These are phyloP conservation scores for Mycena vitilis DNA, from an alignment of 768 basidiomycete genomes.

Conservation along the genomic window DNA sequence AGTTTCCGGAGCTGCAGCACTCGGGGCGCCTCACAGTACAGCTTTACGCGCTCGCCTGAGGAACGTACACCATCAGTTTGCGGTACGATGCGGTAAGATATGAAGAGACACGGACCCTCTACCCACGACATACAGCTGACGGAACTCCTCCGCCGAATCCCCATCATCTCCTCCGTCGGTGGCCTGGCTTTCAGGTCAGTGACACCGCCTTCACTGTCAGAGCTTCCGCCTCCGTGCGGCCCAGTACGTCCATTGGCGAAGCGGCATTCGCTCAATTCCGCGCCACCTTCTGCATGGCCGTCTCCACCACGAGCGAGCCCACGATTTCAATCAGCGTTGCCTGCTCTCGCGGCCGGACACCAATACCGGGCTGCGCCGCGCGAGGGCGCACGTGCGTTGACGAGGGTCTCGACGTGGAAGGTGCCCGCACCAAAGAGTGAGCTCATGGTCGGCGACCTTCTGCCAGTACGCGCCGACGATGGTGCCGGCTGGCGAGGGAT, in stretches of 20 bases:
- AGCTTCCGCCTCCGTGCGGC: slow-evolving; percentile 58
- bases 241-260: slow-evolving; percentile 59
- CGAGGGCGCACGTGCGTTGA: slow-evolving; percentile 81
- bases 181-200: slow-evolving; percentile 66
- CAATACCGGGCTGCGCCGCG: slow-evolving; percentile 62
- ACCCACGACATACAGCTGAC: slow-evolving; percentile 82
- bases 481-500: slow-evolving; percentile 61
- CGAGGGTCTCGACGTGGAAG: slow-evolving; percentile 91
- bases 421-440: slow-evolving; percentile 81
- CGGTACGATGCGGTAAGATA: too few relatives aligned
- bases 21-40: slow-evolving; percentile 62
- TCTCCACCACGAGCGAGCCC: slow-evolving; percentile 65
- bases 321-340: slow-evolving; percentile 78
- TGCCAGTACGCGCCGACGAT: slow-evolving; percentile 87
- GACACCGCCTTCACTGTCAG: slow-evolving; percentile 63
- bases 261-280: slow-evolving; percentile 58
- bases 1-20: slow-evolving; percentile 60
- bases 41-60: slow-evolving; percentile 78
- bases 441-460: slow-evolving; percentile 82
- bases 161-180: slow-evolving; percentile 80
- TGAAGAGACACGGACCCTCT: slow-evolving; percentile 60
- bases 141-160: slow-evolving; percentile 66
- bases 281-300: slow-evolving; percentile 48
- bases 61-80: too few relatives aligned
- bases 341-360: slow-evolving; percentile 56